Percentiles rank a stretch among this genome's conserved stretches.
phyloP scores from a whole-genome alignment of 2,329 filamentous ascomycete genomes.

The Ceratocystis albifundus region DNA sequence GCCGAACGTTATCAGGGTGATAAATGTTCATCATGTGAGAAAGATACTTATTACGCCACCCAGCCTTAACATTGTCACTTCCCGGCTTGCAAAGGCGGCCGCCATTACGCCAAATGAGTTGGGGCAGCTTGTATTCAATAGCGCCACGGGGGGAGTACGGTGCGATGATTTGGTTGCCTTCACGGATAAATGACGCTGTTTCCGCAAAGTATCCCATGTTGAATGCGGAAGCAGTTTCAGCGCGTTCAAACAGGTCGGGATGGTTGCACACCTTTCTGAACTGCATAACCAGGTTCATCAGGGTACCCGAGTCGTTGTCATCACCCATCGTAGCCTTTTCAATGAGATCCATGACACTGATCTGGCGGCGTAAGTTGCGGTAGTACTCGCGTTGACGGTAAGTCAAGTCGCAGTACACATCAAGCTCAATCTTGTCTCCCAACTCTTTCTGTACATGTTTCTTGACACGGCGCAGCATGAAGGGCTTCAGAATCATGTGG shows the following conservation, averaged over 20 bases:
- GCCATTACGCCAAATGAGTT: constrained; percentile 67
- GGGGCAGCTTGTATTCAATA: constrained; percentile 75
- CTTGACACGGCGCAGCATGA: constrained; percentile 99
- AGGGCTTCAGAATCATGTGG: constrained; percentile 98
- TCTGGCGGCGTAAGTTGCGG: constrained; percentile 83
- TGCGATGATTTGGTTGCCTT: constrained; percentile 67
- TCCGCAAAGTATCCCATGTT: constrained; percentile 82
- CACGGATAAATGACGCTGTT: constrained; percentile 86
- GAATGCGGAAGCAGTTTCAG: constrained; percentile 78
- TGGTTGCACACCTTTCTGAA: constrained; percentile 99
- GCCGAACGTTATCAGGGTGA: constrained; percentile 63
- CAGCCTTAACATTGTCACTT: constrained; percentile 59
- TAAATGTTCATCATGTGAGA: constrained; percentile 82
- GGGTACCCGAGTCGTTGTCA: constrained; percentile 83
- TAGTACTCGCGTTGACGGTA: constrained; percentile 94
- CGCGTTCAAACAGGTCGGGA: constrained; percentile 89
- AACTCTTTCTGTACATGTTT: constrained; percentile 99
- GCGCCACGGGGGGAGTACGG: constrained; percentile 77
- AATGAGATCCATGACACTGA: constrained; percentile 96
- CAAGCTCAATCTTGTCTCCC: constrained; percentile 94
- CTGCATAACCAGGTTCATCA: constrained; percentile 99
- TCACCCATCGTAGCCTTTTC: constrained; percentile 93
- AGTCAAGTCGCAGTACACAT: constrained; percentile 92
- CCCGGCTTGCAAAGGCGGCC: constrained; percentile 67
- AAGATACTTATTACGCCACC: constrained; percentile 68